Conservation (phyloP, 306 rosid genomes). For the Malus orientalis region DNA sequence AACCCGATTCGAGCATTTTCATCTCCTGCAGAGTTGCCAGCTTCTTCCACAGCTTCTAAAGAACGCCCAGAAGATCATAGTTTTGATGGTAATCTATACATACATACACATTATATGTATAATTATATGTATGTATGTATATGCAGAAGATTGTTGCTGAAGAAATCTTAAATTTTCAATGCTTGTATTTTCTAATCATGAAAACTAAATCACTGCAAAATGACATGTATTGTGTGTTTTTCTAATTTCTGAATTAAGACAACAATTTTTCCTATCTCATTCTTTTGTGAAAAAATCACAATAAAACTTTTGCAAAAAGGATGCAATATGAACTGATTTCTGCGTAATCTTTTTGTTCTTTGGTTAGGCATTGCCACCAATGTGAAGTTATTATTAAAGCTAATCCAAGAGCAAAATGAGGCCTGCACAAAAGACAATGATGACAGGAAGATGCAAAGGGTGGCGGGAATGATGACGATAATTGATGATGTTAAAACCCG, state of each 20-base stretch:
- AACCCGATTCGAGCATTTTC: constrained; percentile 43
- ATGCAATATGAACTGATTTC: not conserved
- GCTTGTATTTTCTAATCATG: not conserved
- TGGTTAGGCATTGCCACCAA: constrained; percentile 54
- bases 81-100: constrained; percentile 49
- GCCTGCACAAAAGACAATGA: constrained; percentile 41
- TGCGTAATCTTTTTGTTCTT: not conserved
- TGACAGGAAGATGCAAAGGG: constrained; percentile 56
- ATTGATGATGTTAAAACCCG: constrained; percentile 63
- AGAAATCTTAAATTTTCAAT: not conserved
- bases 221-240: not conserved
- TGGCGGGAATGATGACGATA: constrained; percentile 67
- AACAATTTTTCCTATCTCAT: not conserved
- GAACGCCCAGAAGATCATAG: constrained; percentile 29
- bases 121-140: no score
- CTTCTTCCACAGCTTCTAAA: constrained; percentile 30
- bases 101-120: not conserved
- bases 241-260: not conserved
- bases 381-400: constrained; percentile 59
- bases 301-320: not conserved
- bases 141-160: not conserved
- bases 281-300: not conserved
- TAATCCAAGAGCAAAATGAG: constrained; percentile 72
- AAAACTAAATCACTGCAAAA: not conserved
- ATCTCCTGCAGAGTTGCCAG: constrained; percentile 35